Conservation (phyloP, 2,329 filamentous ascomycete genomes). For the Trichoderma asperellum region DNA sequence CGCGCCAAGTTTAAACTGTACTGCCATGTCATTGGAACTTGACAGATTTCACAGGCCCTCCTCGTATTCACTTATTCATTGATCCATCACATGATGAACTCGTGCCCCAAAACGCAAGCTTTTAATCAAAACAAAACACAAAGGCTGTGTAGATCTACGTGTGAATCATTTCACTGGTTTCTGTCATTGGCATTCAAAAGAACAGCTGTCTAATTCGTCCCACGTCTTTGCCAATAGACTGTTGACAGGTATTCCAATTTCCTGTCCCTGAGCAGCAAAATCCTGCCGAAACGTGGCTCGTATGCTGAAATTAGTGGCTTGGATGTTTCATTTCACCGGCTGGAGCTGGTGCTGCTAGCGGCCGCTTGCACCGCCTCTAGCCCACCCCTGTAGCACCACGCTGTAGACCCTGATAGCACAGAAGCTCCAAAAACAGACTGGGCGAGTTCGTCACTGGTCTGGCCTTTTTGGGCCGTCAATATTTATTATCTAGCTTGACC, state of each 20-base stretch:
- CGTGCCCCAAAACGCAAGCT: background rate
- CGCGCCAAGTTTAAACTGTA: background rate
- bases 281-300: slow-evolving; percentile 22
- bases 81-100: background rate
- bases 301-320: slow-evolving; percentile 26
- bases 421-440: background rate
- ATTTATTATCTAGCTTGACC: slow-evolving; percentile 28
- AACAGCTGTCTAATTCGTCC: background rate
- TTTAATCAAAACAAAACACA: background rate
- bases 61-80: background rate
- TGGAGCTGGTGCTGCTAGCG: background rate
- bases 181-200: background rate
- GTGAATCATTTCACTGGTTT: background rate
- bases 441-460: slow-evolving; percentile 16
- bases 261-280: background rate
- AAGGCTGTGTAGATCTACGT: slow-evolving; percentile 13
- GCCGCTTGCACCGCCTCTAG: slow-evolving; percentile 5
- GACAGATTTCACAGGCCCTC: background rate
- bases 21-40: background rate
- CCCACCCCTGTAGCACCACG: background rate
- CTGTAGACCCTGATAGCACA: slow-evolving; percentile 1
- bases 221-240: slow-evolving; percentile 17
- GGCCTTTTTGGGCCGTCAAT: background rate
- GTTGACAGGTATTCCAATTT: slow-evolving; percentile 1
- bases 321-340: background rate